These are phyloP conservation scores for Triticum monococcum DNA, from an alignment of 176 grass and related monocot species.

Conservation along the genomic window DNA sequence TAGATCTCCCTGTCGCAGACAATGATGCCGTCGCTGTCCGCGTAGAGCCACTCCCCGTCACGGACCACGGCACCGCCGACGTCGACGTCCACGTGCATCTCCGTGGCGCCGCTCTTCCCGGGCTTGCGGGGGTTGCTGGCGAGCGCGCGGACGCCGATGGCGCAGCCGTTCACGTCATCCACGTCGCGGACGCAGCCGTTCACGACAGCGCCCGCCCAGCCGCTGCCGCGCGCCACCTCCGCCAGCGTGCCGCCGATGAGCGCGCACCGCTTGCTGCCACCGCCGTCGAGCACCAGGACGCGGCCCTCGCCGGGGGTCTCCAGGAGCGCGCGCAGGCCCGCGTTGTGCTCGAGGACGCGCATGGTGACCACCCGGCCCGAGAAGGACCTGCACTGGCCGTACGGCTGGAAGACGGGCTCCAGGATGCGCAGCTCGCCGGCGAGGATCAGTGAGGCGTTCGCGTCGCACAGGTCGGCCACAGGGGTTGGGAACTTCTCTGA, in stretches of 20 bases:
- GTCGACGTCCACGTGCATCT: background rate
- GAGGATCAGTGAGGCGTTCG: background rate
- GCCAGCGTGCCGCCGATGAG: background rate
- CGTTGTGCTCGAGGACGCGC: background rate
- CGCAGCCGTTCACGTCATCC: background rate
- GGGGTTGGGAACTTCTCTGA: background rate
- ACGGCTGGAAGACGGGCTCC: background rate
- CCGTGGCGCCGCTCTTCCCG: background rate
- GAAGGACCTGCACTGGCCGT: background rate
- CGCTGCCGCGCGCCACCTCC: background rate
- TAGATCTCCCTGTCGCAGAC: background rate
- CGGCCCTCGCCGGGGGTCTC: background rate
- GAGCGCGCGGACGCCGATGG: conserved; percentile 1
- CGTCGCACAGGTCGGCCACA: background rate
- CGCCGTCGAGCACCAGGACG: background rate
- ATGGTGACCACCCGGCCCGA: background rate
- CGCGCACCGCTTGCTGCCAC: background rate
- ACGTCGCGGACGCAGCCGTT: background rate
- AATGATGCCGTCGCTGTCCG: background rate
- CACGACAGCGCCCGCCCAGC: background rate
- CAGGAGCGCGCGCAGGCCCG: background rate
- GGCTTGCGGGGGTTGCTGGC: background rate
- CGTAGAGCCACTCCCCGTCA: background rate
- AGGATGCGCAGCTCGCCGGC: conserved; percentile 5
- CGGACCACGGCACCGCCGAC: background rate